A percentile compares a stretch with the other conserved stretches of the same genome.
Evolutionary conservation across 345 rosid species (phyloP).

Genomic region (Syzygium aromaticum): DNA sequence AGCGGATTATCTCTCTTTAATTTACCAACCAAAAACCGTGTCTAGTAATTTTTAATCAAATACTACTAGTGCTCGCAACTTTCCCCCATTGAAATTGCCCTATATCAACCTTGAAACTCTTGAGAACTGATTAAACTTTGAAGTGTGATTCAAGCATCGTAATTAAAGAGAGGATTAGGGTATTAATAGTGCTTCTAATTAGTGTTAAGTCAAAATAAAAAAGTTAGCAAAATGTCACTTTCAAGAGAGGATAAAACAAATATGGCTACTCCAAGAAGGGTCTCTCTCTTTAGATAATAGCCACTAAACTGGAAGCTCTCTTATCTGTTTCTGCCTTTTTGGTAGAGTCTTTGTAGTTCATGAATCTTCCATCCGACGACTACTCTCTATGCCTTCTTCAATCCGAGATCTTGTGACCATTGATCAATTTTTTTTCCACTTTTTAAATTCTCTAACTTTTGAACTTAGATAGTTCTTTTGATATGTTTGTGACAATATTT

Average conservation of each 20-base stretch:
- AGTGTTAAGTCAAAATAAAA: not conserved
- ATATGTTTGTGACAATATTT: not conserved
- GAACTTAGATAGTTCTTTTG: not conserved
- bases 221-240: not conserved
- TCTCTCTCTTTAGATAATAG: not conserved
- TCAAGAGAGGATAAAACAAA: not conserved
- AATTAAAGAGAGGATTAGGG: not conserved
- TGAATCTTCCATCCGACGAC: not conserved
- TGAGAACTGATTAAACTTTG: not conserved
- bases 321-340: not conserved
- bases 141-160: not conserved
- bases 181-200: not conserved
- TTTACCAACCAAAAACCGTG: not conserved
- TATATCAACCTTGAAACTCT: not conserved
- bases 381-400: not conserved
- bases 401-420: not conserved
- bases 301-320: not conserved
- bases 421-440: not conserved
- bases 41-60: no score
- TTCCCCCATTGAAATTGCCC: no score
- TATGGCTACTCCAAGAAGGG: not conserved
- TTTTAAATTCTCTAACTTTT: not conserved
- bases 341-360: not conserved
- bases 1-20: not conserved
- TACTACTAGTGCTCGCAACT: no score